Evolutionary conservation across 108 stramenopile genomes (phyloP).

Genomic region (Skeletonema marinoi): DNA sequence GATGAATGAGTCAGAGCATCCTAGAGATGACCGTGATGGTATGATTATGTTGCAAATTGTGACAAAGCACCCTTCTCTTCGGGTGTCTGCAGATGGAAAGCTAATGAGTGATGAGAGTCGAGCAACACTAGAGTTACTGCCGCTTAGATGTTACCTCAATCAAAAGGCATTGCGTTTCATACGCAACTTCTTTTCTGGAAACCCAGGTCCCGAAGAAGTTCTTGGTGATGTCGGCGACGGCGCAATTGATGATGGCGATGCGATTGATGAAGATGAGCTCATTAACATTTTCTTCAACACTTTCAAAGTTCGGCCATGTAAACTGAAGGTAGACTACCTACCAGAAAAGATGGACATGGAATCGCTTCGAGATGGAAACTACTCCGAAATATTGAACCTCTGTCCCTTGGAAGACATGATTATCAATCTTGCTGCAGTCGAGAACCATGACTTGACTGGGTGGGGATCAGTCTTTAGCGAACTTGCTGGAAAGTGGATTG

Average conservation of each 20-base stretch:
- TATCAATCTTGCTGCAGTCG: slow-evolving; percentile 66
- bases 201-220: slow-evolving; percentile 6
- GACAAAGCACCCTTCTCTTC: slow-evolving; percentile 68
- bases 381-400: slow-evolving; percentile 83
- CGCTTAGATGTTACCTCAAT: slow-evolving; percentile 77
- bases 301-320: slow-evolving; percentile 70
- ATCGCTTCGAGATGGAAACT: slow-evolving; percentile 73
- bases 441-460: slow-evolving; percentile 58
- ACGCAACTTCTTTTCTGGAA: slow-evolving; percentile 64
- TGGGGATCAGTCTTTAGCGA: slow-evolving; percentile 70
- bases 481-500: slow-evolving; percentile 65
- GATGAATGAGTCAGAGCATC: slow-evolving; percentile 81
- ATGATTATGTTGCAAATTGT: slow-evolving; percentile 84
- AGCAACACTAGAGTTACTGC: slow-evolving; percentile 69
- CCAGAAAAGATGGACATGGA: slow-evolving; percentile 69
- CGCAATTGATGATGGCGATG: slow-evolving; percentile 6
- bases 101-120: slow-evolving; percentile 76
- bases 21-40: slow-evolving; percentile 74
- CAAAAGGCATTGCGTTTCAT: slow-evolving; percentile 75
- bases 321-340: slow-evolving; percentile 86
- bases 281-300: slow-evolving; percentile 54
- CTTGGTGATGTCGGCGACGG: slow-evolving; percentile 8
- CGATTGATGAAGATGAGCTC: slow-evolving; percentile 15
- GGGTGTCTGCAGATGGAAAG: slow-evolving; percentile 65
- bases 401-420: slow-evolving; percentile 85